These are phyloP conservation scores for Lathyrus aphaca DNA, from an alignment of 306 rosid genomes.

Conservation along the genomic window DNA sequence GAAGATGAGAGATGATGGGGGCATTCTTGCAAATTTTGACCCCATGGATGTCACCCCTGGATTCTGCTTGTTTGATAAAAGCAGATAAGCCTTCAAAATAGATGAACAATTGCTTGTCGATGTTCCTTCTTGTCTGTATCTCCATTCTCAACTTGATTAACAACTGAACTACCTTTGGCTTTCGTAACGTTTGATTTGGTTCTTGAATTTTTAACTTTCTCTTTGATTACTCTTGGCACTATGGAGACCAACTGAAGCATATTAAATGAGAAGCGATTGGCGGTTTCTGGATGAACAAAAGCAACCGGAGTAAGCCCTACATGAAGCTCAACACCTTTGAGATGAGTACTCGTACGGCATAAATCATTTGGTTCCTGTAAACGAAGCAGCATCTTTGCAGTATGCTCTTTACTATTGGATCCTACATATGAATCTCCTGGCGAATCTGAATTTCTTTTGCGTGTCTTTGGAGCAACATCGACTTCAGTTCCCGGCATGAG, in stretches of 20 bases:
- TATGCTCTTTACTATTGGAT: conserved; percentile 43
- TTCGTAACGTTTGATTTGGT: conserved; percentile 48
- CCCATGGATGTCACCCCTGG: no score
- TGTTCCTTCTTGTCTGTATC: conserved; percentile 54
- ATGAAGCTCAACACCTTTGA: conserved; percentile 61
- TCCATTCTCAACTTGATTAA: conserved; percentile 51
- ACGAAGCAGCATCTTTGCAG: conserved; percentile 70
- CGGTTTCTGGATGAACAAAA: conserved; percentile 84
- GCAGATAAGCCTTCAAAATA: no score
- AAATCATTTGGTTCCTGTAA: conserved; percentile 66
- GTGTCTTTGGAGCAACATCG: conserved; percentile 89
- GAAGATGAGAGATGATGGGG: no score
- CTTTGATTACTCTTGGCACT: conserved; percentile 60
- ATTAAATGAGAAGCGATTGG: conserved; percentile 58
- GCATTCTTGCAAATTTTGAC: no score
- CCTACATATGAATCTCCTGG: conserved; percentile 42
- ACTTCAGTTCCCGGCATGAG: conserved; percentile 84
- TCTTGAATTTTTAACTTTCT: conserved; percentile 50
- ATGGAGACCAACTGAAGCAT: conserved; percentile 72
- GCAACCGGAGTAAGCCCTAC: conserved; percentile 83
- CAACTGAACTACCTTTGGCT: conserved; percentile 54
- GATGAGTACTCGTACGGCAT: conserved; percentile 50
- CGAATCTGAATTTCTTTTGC: conserved; percentile 53
- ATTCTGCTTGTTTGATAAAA: no score
- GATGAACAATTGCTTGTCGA: conserved; percentile 63